These are phyloP conservation scores for Thecaphora thlaspeos DNA, from an alignment of 1,284 basidiomycete genomes.

Conservation along the genomic window DNA sequence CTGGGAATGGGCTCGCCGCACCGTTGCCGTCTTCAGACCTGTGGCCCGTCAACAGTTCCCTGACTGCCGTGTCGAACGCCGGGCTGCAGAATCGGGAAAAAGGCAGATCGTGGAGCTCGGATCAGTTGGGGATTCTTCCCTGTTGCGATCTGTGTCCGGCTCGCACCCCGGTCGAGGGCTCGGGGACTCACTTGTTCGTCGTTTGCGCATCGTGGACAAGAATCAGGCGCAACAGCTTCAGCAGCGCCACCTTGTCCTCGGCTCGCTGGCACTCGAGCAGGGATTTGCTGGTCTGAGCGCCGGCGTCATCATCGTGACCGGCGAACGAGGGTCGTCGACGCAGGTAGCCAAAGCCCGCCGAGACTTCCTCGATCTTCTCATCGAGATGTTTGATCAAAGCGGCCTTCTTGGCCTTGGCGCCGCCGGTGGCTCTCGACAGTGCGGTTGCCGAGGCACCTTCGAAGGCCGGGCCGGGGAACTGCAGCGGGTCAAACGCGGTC, in stretches of 20 bases:
- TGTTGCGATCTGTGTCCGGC: too few relatives aligned
- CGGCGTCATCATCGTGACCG: neutral
- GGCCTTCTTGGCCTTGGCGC: constrained; percentile 46
- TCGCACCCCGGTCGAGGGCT: too few relatives aligned
- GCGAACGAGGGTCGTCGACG: constrained; percentile 30
- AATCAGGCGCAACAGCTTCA: constrained; percentile 44
- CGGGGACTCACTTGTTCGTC: constrained; percentile 6
- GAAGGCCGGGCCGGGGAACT: constrained; percentile 51
- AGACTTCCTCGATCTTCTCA: constrained; percentile 45
- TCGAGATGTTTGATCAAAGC: constrained; percentile 44
- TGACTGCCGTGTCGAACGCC: neutral
- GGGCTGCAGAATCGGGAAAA: neutral
- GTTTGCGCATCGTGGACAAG: constrained; percentile 52
- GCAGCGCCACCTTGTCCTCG: constrained; percentile 50
- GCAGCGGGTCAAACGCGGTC: constrained; percentile 44
- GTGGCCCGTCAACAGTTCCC: neutral
- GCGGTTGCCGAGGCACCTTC: constrained; percentile 38
- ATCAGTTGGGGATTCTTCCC: too few relatives aligned
- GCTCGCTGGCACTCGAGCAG: constrained; percentile 41
- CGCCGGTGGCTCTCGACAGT: constrained; percentile 39
- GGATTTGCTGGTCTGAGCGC: constrained; percentile 4
- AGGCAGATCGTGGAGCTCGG: too few relatives aligned
- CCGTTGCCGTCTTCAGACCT: neutral
- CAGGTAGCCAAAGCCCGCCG: constrained; percentile 49
- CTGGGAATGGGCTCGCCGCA: too few relatives aligned